Conservation (phyloP, 73 alveolate genomes). For the Paramecium caudatum region DNA sequence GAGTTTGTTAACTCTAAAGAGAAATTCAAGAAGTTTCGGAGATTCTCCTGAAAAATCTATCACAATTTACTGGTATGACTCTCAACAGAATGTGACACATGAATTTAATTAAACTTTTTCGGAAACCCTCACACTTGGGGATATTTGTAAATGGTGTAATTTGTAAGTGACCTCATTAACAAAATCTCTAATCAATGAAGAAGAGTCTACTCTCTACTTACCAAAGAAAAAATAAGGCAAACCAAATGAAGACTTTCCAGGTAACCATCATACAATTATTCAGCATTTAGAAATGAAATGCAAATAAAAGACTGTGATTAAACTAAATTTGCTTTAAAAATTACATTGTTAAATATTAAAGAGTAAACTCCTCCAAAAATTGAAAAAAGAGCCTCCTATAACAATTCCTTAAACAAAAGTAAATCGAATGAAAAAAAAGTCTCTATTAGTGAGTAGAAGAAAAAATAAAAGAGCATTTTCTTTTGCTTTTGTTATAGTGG, state of each 20-base stretch:
- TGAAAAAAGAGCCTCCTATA: not conserved
- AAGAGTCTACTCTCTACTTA: not conserved
- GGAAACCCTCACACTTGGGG: not conserved
- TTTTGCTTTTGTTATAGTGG: not conserved
- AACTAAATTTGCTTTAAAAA: conserved; percentile 29
- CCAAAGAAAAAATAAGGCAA: conserved; percentile 42
- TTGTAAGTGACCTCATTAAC: not conserved
- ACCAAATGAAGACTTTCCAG: conserved; percentile 67
- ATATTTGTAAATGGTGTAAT: conserved; percentile 7
- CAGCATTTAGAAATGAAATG: conserved; percentile 5
- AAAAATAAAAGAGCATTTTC: not conserved
- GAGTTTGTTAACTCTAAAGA: not conserved
- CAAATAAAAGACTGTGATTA: conserved; percentile 14
- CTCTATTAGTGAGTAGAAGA: not conserved
- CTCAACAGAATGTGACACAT: not conserved
- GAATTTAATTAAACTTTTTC: not conserved
- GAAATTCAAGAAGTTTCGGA: conserved; percentile 18
- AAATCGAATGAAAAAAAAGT: not conserved
- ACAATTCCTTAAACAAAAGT: not conserved
- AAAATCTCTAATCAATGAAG: not conserved
- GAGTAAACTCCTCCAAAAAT: not conserved
- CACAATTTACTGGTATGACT: conserved; percentile 13
- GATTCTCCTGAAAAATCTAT: conserved; percentile 4
- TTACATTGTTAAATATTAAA: not conserved
- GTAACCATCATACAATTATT: not conserved